Evolutionary conservation across 805 yeast genomes (phyloP), one percentile per base, ranked within the genome.

Genomic region (Alloascoidea hylecoeti): DNA sequence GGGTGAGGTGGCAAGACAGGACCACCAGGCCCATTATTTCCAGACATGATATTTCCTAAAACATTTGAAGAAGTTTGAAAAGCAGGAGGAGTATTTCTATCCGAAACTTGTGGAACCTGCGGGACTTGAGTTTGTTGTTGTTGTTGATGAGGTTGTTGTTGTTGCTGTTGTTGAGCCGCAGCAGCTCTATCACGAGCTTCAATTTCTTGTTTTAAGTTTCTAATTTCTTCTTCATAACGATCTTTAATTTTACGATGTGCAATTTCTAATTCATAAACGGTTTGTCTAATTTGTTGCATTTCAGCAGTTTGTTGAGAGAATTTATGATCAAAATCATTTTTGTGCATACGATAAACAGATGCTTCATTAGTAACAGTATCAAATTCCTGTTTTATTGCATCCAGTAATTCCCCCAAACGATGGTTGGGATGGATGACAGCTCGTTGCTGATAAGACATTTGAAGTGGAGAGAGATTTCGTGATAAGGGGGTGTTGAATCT

Each of bases 161-260:
- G 47, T 46, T 51, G 41, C 42, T 45, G 58, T 16, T 33, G 40
- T 18, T 34, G 41, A 6, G 38, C 30, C 9, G 13, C 46, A 55
- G 70, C 49, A 51, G 58, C 55, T 42, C 89, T 70, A 53, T 83
- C 94, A 49, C 88, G 68, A 51, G 69, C 73, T 49, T 85, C 95
- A 46, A 89, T 67, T 55, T 86, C 95, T 45, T 77, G 75, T 58
- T 89, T 86, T 58, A 89, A 69, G 47, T 92, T 69, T 53, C 74
- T 64, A 40, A 92, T 81, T 60, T 89, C 97, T 51, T 83, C 95
- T 58, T 89, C 96, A 60, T 89, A 92, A 35, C 88, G 86, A 52
- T 89, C 96, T 61, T 89, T 88, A 71, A 92, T 82, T 55, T 84
- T 83, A 49, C 95, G 70, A 63, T 89, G 97, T 32, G 95, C 89